phyloP scores from a whole-genome alignment of 805 yeast genomes.

The Candida saitoana region DNA sequence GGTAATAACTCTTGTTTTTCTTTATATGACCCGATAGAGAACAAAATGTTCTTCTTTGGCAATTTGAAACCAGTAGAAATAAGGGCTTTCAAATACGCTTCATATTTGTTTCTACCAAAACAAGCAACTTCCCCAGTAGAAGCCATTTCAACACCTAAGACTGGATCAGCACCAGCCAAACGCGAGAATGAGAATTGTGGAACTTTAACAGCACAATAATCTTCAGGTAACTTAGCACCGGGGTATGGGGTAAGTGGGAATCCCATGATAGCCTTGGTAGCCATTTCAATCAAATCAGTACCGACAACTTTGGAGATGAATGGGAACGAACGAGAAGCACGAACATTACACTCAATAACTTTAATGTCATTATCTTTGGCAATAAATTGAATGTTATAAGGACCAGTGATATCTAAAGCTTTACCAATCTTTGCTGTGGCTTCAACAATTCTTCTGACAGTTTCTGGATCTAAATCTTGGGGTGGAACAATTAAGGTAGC shows the following conservation, averaged over 20 bases:
- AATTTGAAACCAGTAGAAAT: conserved; percentile 92
- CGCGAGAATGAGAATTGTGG: conserved; percentile 98
- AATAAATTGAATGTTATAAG: conserved; percentile 94
- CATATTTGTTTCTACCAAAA: conserved; percentile 93
- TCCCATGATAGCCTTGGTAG: conserved; percentile 92
- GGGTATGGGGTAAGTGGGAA: conserved; percentile 88
- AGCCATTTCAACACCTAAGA: conserved; percentile 98
- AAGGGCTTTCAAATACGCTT: conserved; percentile 92
- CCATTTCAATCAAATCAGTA: conserved; percentile 93
- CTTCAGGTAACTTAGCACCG: conserved; percentile 79
- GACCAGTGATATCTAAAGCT: conserved; percentile 95
- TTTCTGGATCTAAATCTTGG: conserved; percentile 88
- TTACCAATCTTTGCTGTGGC: conserved; percentile 95
- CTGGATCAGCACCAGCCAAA: conserved; percentile 98
- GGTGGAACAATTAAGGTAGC: conserved; percentile 97
- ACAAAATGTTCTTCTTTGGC: conserved; percentile 90
- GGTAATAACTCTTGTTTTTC: conserved; percentile 94
- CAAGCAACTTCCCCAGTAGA: conserved; percentile 98
- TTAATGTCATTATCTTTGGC: conserved; percentile 93
- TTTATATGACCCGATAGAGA: conserved; percentile 94
- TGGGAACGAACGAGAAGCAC: conserved; percentile 99
- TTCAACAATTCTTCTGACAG: conserved; percentile 84
- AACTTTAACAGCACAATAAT: conserved; percentile 80
- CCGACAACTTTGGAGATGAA: conserved; percentile 97
- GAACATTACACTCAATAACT: conserved; percentile 97